Base-by-base conservation (phyloP, 345 rosid species). In the Aquilaria yunnanensis region DNA sequence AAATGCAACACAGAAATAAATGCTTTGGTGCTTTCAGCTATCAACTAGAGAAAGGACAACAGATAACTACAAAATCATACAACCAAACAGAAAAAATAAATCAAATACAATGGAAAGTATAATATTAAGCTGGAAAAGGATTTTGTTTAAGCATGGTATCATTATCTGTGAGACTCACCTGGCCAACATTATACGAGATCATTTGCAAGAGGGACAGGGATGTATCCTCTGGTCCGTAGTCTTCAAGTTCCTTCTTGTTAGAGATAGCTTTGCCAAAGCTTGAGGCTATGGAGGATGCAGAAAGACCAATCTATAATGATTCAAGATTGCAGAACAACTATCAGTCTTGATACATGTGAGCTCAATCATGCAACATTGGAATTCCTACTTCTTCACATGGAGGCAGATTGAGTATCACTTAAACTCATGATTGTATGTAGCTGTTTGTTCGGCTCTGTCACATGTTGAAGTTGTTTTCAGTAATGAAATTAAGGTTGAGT, bases 111-210 rank as follows among this genome's bases (percentile, higher is more conserved):
- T 37, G 43, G 43, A 37, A 23, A 37, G 5, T 37, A 37, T 37
- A 5, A 2, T 37, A 37, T 37, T 37, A 4, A 4, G 5, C 8
- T 37, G 43, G 8, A 37, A 37, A 37, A 37, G 43, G 5, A 4
- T 37, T 37, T 37, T 37, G 43, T 5, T 37, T 37, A 37, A 37
- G 7, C 8, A 37, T 9, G 5, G 43, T 3, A 9, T 5, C 43
- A 37, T 37, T 51, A 53, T 66, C 67, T 12, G 12, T 5, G 65
- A 59, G 16, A 50, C 72, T 72, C 72, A 85, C 99, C 96, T 94
- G 99, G 32, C 99, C 99, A 58, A 94, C 90, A 70, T 94, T 94
- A 72, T 94, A 90, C 8, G 99, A 94, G 59, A 94, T 94, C 99
- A 94, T 94, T 73, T 97, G 88, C 85, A 94, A 56, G 47, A 94